A percentile compares a stretch with the other conserved stretches of the same genome.
Evolutionary conservation across 1,139 yeast genomes (phyloP).

Genomic region (Pichia sp.): DNA sequence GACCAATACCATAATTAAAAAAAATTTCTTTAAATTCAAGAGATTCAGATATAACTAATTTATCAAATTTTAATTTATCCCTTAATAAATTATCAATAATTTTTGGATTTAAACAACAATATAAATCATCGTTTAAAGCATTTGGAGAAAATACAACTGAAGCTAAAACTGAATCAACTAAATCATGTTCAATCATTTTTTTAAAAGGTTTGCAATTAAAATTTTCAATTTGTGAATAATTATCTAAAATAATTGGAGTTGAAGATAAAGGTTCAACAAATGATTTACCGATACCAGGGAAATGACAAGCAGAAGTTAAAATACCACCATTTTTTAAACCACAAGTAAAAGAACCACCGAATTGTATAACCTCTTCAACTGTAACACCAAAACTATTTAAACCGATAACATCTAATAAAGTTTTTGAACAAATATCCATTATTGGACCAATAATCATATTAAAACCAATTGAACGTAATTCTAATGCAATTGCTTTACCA

Average conservation of each 20-base stretch:
- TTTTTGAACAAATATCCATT: slow-evolving; percentile 54
- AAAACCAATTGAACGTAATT: slow-evolving; percentile 49
- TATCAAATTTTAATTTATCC: slow-evolving; percentile 48
- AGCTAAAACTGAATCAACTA: slow-evolving; percentile 52
- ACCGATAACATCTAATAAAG: slow-evolving; percentile 53
- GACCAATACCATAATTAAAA: slow-evolving; percentile 59
- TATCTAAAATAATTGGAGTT: slow-evolving; percentile 54
- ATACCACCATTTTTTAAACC: slow-evolving; percentile 56
- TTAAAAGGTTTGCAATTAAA: slow-evolving; percentile 51
- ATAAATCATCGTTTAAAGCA: slow-evolving; percentile 54
- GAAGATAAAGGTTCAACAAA: slow-evolving; percentile 53
- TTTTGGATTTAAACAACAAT: slow-evolving; percentile 58
- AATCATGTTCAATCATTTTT: slow-evolving; percentile 40
- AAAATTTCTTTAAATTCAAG: slow-evolving; percentile 61
- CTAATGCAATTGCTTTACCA: slow-evolving; percentile 50
- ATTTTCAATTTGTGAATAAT: slow-evolving; percentile 47
- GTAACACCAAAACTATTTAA: slow-evolving; percentile 61
- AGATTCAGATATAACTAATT: slow-evolving; percentile 60
- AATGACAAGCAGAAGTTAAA: slow-evolving; percentile 55
- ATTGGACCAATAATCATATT: slow-evolving; percentile 60
- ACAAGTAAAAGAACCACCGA: slow-evolving; percentile 48
- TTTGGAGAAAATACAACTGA: slow-evolving; percentile 71
- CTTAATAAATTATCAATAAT: slow-evolving; percentile 49
- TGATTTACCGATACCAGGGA: slow-evolving; percentile 64
- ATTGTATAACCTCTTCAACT: slow-evolving; percentile 50